Evolutionary conservation across 73 alveolate species (phyloP).

Genomic region (Tetrahymena elliotti): DNA sequence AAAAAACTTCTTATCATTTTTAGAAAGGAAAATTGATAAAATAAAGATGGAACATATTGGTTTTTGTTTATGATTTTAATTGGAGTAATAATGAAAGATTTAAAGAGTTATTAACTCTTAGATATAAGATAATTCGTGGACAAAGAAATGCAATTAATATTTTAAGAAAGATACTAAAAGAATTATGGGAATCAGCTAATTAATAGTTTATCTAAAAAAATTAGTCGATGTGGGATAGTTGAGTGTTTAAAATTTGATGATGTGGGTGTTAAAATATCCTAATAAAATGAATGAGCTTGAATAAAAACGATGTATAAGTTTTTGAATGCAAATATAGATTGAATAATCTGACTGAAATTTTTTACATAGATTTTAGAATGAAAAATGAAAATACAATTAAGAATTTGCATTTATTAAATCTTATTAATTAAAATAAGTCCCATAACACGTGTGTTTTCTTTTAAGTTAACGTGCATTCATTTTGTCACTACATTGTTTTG

Average conservation of each 20-base stretch:
- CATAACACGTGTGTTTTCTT: slow-evolving; percentile 1
- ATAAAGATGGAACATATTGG: not conserved
- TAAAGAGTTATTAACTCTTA: not conserved
- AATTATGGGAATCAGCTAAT: not conserved
- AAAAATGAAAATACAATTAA: not conserved
- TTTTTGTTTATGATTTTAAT: no score
- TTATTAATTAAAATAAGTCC: not conserved
- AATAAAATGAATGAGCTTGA: not conserved
- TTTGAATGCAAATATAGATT: not conserved
- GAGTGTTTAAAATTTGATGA: not conserved
- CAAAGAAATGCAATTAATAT: not conserved
- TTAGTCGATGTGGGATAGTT: not conserved
- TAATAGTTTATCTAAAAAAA: not conserved
- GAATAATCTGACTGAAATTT: no score
- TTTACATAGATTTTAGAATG: not conserved
- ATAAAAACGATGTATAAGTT: not conserved
- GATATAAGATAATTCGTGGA: not conserved
- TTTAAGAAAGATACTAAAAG: not conserved
- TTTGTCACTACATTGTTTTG: not conserved
- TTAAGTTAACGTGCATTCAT: not conserved
- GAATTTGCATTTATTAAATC: not conserved
- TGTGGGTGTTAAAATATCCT: not conserved
- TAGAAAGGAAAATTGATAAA: not conserved
- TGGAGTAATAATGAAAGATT: not conserved
- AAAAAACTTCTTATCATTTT: not conserved